Base-by-base conservation (phyloP, 208 protist genomes). In the Crithidia mellificae region DNA sequence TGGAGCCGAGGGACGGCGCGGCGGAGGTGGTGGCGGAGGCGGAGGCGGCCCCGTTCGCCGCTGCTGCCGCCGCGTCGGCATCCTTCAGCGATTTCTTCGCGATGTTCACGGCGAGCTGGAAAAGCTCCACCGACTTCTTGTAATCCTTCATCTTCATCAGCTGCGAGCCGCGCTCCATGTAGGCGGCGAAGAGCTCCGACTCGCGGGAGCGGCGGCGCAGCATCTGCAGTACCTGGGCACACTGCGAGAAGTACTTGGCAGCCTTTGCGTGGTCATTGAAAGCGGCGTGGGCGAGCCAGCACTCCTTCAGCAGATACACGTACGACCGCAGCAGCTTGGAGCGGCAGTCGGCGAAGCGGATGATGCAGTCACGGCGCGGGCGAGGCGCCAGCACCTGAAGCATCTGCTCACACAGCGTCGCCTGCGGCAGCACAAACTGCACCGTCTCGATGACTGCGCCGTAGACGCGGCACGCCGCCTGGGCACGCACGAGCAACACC, bases 161-260 rank as follows among this genome's bases (percentile, higher is more conserved):
- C 72, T 96, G 87, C 51, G 77, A 76, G 9, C 90, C 90, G 17
- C 90, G 75, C 54, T 93, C 85, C 79, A 87, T 93, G 69, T 83
- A 80, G 6, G 81, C 87, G 2, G 64, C 78, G 39, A 90, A 96
- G 9, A 85, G 61, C 52, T 85, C 78, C 38, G 63, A 56, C 24
- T 87, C 78, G 2, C 85, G 80, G 19, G 53, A 11, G 38, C 68
- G 69, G 2, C 69, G 68, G 0, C 81, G 81, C 34, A 82, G 57
- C 70, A 64, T 57, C n/a, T 78, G 78, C 39, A 93, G 46, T 8
- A 74, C 65, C 44, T 81, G 72, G 32, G 87, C 70, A 49, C 88
- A 93, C 46, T 87, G 77, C 1, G 74, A 68, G 62, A 96, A 96
- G 77, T 86, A 92, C 43, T 78, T 78, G 62, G 68, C 63, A 12